Evolutionary conservation across 441 rosid genomes (phyloP).

Genomic region (Flueggea neowawraea): DNA sequence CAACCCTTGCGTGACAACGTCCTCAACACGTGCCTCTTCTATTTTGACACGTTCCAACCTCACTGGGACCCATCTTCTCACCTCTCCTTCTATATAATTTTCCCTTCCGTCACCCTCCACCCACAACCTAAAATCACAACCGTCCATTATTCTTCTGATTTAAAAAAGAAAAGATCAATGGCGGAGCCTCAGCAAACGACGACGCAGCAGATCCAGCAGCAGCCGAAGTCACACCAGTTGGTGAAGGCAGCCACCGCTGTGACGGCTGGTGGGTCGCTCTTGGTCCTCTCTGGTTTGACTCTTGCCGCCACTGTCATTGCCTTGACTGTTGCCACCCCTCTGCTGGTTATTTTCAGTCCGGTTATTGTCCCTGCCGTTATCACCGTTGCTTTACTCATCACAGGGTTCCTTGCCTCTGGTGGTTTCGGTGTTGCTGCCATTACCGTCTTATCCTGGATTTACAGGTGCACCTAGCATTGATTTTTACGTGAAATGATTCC

Average conservation of each 20-base stretch:
- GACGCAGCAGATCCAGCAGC: constrained; percentile 8
- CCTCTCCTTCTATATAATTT: constrained; percentile 18
- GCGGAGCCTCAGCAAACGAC: constrained; percentile 25
- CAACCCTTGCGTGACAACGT: constrained; percentile 56
- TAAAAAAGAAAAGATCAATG: constrained; percentile 19
- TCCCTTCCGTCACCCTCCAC: constrained; percentile 1
- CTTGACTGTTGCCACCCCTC: constrained; percentile 72
- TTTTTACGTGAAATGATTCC: no score
- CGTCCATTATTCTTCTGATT: no score
- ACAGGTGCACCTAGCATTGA: constrained; percentile 32
- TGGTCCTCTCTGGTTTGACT: constrained; percentile 67
- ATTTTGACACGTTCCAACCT: constrained; percentile 3
- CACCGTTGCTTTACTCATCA: constrained; percentile 35
- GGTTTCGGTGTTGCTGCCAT: constrained; percentile 75
- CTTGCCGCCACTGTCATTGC: constrained; percentile 72
- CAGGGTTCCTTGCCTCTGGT: constrained; percentile 78
- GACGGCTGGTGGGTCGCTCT: constrained; percentile 74
- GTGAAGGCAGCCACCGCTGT: constrained; percentile 77
- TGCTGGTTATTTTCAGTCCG: constrained; percentile 80
- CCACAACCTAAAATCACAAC: neutral
- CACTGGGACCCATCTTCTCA: neutral
- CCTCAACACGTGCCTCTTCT: constrained; percentile 47
- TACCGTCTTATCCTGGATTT: constrained; percentile 79
- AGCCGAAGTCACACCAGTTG: constrained; percentile 48
- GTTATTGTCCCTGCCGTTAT: constrained; percentile 79